A percentile compares a stretch with the other conserved stretches of the same genome.
Conservation (phyloP, 306 rosid genomes). For the Trifolium fragiferum region DNA sequence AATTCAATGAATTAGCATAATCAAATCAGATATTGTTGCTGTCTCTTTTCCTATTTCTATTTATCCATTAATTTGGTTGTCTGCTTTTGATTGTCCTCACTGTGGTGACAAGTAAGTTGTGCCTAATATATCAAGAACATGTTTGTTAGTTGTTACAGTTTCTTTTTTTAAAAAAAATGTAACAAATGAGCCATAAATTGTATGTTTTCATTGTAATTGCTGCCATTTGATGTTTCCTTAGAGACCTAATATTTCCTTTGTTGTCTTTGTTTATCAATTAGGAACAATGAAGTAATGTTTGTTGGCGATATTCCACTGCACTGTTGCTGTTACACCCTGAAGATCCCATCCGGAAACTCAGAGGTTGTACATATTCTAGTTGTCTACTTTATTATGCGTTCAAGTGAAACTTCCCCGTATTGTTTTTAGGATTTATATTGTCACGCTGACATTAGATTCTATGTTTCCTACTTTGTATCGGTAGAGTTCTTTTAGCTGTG, state of each 20-base stretch:
- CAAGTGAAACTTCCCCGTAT: too few relatives aligned
- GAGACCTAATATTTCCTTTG: background rate
- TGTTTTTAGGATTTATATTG: too few relatives aligned
- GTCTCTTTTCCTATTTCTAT: background rate
- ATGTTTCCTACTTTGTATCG: conserved; percentile 11
- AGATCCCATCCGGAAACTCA: conserved; percentile 63
- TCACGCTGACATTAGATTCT: too few relatives aligned
- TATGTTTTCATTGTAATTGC: background rate
- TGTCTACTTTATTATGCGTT: background rate
- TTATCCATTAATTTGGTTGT: background rate
- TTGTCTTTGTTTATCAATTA: conserved; percentile 37
- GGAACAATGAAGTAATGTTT: conserved; percentile 93
- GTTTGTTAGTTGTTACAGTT: too few relatives aligned
- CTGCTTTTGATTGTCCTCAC: conserved; percentile 3
- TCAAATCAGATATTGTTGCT: background rate
- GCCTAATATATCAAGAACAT: background rate
- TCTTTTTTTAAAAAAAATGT: too few relatives aligned
- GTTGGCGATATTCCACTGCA: conserved; percentile 86
- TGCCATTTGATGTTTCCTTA: background rate
- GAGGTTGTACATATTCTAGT: conserved; percentile 57
- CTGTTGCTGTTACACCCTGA: conserved; percentile 70
- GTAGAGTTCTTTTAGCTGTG: conserved; percentile 3
- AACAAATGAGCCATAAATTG: background rate
- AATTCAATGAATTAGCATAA: background rate
- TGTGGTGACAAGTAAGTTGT: conserved; percentile 1